Evolutionary conservation across 768 basidiomycete genomes (phyloP).

Genomic region (Mycena indigotica): DNA sequence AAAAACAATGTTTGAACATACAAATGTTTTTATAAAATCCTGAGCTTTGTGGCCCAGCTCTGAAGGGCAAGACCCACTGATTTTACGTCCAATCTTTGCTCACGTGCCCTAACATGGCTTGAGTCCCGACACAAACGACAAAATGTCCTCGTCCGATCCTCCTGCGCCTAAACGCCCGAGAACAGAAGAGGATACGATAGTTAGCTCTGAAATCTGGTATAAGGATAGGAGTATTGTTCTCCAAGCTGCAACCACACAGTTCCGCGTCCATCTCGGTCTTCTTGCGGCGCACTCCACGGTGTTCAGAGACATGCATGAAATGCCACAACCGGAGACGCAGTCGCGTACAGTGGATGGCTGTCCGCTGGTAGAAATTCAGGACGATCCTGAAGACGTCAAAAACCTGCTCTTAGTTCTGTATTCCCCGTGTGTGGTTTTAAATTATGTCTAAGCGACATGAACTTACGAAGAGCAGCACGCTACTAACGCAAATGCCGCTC

Average conservation of each 20-base stretch:
- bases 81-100: too few relatives aligned
- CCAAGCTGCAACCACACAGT: neutral
- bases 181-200: neutral
- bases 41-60: neutral
- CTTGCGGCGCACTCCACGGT: neutral
- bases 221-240: constrained; percentile 1
- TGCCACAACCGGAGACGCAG: neutral
- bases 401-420: neutral
- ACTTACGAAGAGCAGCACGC: neutral
- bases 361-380: neutral
- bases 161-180: too few relatives aligned
- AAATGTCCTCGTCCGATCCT: neutral
- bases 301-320: neutral
- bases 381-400: too few relatives aligned
- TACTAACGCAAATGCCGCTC: neutral
- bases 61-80: too few relatives aligned
- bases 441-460: too few relatives aligned
- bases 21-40: too few relatives aligned
- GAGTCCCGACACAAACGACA: too few relatives aligned
- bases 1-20: too few relatives aligned
- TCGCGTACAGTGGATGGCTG: neutral
- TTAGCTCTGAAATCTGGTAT: neutral
- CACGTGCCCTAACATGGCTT: too few relatives aligned
- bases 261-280: neutral
- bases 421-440: neutral